These are phyloP conservation scores for Phytophthora brassicae DNA, from an alignment of 352 stramenopile species.

Conservation along the genomic window DNA sequence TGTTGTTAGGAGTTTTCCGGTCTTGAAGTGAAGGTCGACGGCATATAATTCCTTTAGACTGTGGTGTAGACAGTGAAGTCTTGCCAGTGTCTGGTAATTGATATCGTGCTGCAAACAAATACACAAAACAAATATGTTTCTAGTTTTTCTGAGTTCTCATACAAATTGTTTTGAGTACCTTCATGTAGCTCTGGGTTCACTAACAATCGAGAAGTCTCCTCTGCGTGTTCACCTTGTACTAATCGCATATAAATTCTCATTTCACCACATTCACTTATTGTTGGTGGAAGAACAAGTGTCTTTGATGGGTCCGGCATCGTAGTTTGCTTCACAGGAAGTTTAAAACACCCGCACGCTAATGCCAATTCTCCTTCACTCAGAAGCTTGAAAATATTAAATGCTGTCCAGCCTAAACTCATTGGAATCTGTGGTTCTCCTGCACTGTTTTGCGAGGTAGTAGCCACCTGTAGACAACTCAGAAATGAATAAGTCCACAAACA, in stretches of 20 bases:
- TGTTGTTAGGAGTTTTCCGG: constrained; percentile 8
- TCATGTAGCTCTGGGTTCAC: constrained; percentile 41
- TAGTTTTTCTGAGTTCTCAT: no score
- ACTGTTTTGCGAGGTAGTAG: constrained; percentile 11
- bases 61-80: constrained; percentile 3
- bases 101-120: constrained; percentile 15
- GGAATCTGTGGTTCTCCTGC: constrained; percentile 1
- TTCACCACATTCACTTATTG: constrained; percentile 11
- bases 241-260: constrained; percentile 41
- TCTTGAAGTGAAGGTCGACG: constrained; percentile 12
- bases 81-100: constrained; percentile 15
- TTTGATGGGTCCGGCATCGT: constrained; percentile 48
- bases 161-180: constrained; percentile 22
- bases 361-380: constrained; percentile 7
- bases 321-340: constrained; percentile 42
- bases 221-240: constrained; percentile 25
- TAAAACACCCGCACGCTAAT: constrained; percentile 35
- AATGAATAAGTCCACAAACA: background rate
- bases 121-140: no score
- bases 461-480: constrained; percentile 23
- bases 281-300: constrained; percentile 16
- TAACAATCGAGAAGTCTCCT: constrained; percentile 30
- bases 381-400: constrained; percentile 35
- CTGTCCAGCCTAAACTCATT: constrained; percentile 49
- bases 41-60: constrained; percentile 5